Base-by-base conservation (phyloP, 2,329 filamentous ascomycete species). In the Cladosporium phlei region DNA sequence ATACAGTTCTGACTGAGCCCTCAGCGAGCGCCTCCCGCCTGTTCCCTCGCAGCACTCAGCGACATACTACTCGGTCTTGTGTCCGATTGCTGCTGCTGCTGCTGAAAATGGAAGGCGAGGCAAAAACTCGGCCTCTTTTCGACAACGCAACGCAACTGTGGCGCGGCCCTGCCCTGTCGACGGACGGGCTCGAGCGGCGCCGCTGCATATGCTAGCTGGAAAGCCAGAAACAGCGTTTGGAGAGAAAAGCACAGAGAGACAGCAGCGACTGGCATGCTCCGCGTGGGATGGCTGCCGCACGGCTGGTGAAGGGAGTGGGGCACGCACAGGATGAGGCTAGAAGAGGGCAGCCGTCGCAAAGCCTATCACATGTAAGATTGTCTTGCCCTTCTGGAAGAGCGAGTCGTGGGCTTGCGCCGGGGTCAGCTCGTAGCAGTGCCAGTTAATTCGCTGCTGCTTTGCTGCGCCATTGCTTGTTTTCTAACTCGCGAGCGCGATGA, bases 261-360 rank as follows among this genome's bases (percentile, higher is more conserved):
- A 33, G 20, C 16, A 28, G 37, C 29, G 32, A 45, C 32, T 25
- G 21, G 32, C 42, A 45, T 37, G 22, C 42, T 34, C 42, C 42
- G 42, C 42, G 42, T 45, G 42, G 42, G 42, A 45, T 45, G 42
- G 21, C 24, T 16, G 42, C 42, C 42, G 42, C 42, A 45, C 42
- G 42, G 42, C 42, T 45, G 32, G 42, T 45, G 42, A 35, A 37
- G 25, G n/a, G 42, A 30, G 25, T 35, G 32, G 42, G 42, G 42
- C 42, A 25, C n/a, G n/a, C n/a, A n/a, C n/a, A n/a, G n/a, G n/a
- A n/a, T n/a, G n/a, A n/a, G n/a, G n/a, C 22, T 32, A 35, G 17
- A 29, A 20, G 42, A 35, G 24, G 37, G n/a, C n/a, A n/a, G n/a
- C n/a, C n/a, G n/a, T n/a, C n/a, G n/a, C n/a, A n/a, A 37, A 37